Evolutionary conservation across 768 basidiomycete genomes (phyloP).

Genomic region (Hericium erinaceus): DNA sequence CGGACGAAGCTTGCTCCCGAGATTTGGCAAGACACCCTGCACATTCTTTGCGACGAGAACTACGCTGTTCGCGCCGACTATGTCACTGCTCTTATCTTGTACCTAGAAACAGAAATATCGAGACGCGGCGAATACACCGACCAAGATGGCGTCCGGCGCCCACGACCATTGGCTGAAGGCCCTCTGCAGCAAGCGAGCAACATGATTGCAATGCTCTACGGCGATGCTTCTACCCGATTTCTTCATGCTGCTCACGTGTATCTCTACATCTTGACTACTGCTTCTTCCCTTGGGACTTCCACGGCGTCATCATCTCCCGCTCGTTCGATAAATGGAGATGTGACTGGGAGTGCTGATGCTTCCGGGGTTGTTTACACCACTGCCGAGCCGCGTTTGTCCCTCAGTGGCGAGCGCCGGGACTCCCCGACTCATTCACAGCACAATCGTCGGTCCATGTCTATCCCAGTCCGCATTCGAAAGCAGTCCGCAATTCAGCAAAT

Average conservation of each 20-base stretch:
- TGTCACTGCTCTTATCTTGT: conserved; percentile 61
- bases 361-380: conserved; percentile 11
- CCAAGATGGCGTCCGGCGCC: conserved; percentile 36
- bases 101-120: conserved; percentile 68
- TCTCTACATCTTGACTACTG: conserved; percentile 68
- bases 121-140: conserved; percentile 45
- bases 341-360: conserved; percentile 9
- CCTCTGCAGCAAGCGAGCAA: conserved; percentile 37
- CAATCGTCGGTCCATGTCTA: conserved; percentile 38
- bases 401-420: conserved; percentile 23
- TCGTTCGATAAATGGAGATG: conserved; percentile 11
- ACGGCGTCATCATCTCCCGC: conserved; percentile 32
- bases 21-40: conserved; percentile 86
- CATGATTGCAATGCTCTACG: conserved; percentile 41
- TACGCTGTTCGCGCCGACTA: conserved; percentile 76
- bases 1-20: conserved; percentile 68
- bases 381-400: conserved; percentile 18
- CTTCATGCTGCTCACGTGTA: conserved; percentile 77
- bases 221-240: conserved; percentile 60
- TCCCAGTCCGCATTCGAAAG: conserved; percentile 46
- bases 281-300: conserved; percentile 41
- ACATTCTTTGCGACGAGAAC: conserved; percentile 72
- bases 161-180: conserved; percentile 39
- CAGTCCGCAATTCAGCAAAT: conserved; percentile 44
- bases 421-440: conserved; percentile 25